Evolutionary conservation across 148 eudicot genomes (phyloP).

Genomic region (Diospyros kaki): DNA sequence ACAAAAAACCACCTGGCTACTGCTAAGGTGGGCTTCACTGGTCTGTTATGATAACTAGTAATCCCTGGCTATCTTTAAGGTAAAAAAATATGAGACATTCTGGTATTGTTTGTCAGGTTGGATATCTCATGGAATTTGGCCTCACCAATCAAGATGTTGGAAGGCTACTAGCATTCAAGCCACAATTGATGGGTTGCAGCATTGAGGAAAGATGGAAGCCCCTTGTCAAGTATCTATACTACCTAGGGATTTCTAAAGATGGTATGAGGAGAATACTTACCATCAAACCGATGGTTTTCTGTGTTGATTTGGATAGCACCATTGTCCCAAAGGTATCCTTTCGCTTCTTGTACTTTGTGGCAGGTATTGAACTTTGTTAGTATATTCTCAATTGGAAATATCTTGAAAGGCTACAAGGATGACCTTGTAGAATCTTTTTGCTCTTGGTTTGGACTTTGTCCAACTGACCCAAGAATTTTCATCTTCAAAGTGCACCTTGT

Average conservation of each 20-base stretch:
- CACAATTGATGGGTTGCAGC: conserved; percentile 83
- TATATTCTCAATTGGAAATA: background rate
- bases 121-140: conserved; percentile 82
- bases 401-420: background rate
- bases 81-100: background rate
- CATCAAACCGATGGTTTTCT: conserved; percentile 76
- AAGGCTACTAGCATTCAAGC: conserved; percentile 72
- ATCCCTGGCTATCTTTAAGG: background rate
- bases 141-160: conserved; percentile 74
- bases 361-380: background rate
- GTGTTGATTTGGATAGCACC: conserved; percentile 64
- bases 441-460: background rate
- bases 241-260: conserved; percentile 76
- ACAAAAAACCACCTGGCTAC: background rate
- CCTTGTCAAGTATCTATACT: conserved; percentile 80
- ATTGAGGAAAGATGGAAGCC: conserved; percentile 91
- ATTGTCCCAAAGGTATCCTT: conserved; percentile 78
- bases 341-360: background rate
- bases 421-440: background rate
- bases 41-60: background rate
- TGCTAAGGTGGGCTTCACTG: background rate
- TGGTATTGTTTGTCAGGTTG: conserved; percentile 45
- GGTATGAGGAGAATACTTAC: conserved; percentile 86
- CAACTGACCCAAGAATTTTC: background rate
- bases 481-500: background rate